A percentile compares a stretch with the other conserved stretches of the same genome.
Evolutionary conservation across 345 rosid species (phyloP).

Genomic region (Euclidium syriacum): DNA sequence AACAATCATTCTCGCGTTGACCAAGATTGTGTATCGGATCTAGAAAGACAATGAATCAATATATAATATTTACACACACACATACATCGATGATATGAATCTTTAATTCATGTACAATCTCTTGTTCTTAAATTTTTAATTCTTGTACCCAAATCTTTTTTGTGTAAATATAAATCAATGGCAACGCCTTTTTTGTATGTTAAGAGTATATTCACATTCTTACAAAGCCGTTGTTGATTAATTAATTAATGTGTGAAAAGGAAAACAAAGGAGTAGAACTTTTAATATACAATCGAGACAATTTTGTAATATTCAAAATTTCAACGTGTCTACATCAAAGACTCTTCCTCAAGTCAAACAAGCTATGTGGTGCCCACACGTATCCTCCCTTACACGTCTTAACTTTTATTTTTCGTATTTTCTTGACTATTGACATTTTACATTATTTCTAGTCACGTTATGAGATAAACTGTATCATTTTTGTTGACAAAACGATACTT

Average conservation of each 20-base stretch:
- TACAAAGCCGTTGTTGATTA: neutral
- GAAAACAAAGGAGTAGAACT: neutral
- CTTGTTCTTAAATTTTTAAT: neutral
- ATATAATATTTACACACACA: neutral
- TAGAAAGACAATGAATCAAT: neutral
- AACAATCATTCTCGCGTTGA: no score
- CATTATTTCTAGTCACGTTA: neutral
- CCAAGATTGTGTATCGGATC: no score
- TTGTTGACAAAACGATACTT: neutral
- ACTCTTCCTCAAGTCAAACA: constrained; percentile 17
- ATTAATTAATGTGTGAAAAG: constrained; percentile 16
- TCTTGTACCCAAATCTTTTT: neutral
- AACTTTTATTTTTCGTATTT: neutral
- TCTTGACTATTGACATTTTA: constrained; percentile 8
- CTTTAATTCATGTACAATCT: no score
- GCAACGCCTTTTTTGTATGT: neutral
- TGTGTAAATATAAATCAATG: neutral
- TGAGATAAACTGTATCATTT: neutral
- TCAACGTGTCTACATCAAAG: constrained; percentile 6
- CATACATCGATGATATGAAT: no score
- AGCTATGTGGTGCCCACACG: constrained; percentile 9
- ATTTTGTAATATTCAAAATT: constrained; percentile 5
- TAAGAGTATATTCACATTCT: no score
- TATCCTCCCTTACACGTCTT: constrained; percentile 9
- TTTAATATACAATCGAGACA: neutral